phyloP scores from a whole-genome alignment of 805 yeast genomes.

The Candida adriatica region DNA sequence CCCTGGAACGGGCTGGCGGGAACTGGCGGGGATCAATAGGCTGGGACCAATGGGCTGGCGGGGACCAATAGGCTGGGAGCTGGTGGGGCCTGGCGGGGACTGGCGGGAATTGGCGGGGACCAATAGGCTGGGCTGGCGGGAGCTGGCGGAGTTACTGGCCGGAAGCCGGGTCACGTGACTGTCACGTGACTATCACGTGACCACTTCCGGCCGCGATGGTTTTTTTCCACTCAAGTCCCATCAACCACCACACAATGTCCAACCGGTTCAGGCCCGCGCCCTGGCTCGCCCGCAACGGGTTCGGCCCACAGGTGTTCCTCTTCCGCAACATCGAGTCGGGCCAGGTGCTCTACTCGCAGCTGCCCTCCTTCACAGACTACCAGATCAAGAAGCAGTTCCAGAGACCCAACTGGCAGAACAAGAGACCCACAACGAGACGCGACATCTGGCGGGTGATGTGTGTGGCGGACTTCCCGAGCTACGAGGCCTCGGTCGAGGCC shows the following conservation, averaged over 20 bases:
- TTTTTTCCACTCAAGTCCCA: too few species aligned
- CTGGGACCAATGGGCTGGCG: too few species aligned
- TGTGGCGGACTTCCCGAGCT: slow-evolving; percentile 58
- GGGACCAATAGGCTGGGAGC: too few species aligned
- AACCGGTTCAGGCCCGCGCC: slow-evolving; percentile 44
- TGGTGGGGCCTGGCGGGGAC: too few species aligned
- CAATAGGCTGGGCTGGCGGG: too few species aligned
- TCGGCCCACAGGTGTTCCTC: slow-evolving; percentile 77
- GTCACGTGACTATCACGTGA: too few species aligned
- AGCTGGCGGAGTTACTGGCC: too few species aligned
- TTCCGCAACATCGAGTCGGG: slow-evolving; percentile 86
- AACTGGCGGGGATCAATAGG: too few species aligned
- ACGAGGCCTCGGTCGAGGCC: slow-evolving; percentile 63
- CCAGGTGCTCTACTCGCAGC: slow-evolving; percentile 83
- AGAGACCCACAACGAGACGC: slow-evolving; percentile 69
- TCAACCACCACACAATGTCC: slow-evolving; percentile 14
- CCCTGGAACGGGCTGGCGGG: too few species aligned
- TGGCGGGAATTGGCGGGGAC: too few species aligned
- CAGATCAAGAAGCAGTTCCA: slow-evolving; percentile 53
- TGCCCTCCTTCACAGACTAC: slow-evolving; percentile 49
- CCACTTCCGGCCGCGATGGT: too few species aligned
- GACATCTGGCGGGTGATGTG: slow-evolving; percentile 92
- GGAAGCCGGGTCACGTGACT: too few species aligned
- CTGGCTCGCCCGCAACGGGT: slow-evolving; percentile 53
- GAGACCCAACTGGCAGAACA: slow-evolving; percentile 86